Percentiles rank a stretch among this genome's conserved stretches.
phyloP scores from a whole-genome alignment of 2,329 filamentous ascomycete species.

The Plenodomus lindquistii region DNA sequence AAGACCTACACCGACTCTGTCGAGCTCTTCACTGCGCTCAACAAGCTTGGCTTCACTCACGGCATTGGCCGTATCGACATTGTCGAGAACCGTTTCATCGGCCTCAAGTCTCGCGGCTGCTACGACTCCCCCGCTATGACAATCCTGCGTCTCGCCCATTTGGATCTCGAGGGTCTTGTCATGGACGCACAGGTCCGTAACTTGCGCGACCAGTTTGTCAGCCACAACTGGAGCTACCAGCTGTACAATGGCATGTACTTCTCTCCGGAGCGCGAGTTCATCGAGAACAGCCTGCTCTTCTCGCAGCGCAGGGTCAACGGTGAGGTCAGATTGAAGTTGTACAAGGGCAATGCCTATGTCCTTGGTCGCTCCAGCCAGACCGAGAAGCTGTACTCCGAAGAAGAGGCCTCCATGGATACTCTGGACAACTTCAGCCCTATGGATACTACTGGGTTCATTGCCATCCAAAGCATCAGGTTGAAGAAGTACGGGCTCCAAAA shows the following conservation, averaged over 20 bases:
- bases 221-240: slow-evolving; percentile 50
- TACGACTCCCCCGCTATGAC: slow-evolving; percentile 63
- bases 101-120: slow-evolving; percentile 78
- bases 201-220: slow-evolving; percentile 72
- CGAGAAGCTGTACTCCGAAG: slow-evolving; percentile 70
- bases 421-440: slow-evolving; percentile 68
- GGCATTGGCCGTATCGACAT: slow-evolving; percentile 83
- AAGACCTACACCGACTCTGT: slow-evolving; percentile 70
- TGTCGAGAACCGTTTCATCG: slow-evolving; percentile 79
- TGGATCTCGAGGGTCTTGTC: slow-evolving; percentile 68
- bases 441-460: slow-evolving; percentile 71
- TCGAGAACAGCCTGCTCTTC: slow-evolving; percentile 61
- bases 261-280: slow-evolving; percentile 71
- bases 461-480: slow-evolving; percentile 65
- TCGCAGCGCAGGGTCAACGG: slow-evolving; percentile 47
- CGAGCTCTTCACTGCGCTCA: slow-evolving; percentile 72
- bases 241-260: slow-evolving; percentile 69
- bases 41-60: slow-evolving; percentile 71
- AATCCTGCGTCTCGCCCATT: slow-evolving; percentile 59
- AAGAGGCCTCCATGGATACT: slow-evolving; percentile 71
- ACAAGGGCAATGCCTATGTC: slow-evolving; percentile 68
- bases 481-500: slow-evolving; percentile 50
- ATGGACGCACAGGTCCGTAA: slow-evolving; percentile 70
- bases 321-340: slow-evolving; percentile 63
- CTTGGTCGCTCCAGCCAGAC: slow-evolving; percentile 64